These are phyloP conservation scores for Myxozyma nipponensis DNA, from an alignment of 805 yeast species.

Conservation along the genomic window DNA sequence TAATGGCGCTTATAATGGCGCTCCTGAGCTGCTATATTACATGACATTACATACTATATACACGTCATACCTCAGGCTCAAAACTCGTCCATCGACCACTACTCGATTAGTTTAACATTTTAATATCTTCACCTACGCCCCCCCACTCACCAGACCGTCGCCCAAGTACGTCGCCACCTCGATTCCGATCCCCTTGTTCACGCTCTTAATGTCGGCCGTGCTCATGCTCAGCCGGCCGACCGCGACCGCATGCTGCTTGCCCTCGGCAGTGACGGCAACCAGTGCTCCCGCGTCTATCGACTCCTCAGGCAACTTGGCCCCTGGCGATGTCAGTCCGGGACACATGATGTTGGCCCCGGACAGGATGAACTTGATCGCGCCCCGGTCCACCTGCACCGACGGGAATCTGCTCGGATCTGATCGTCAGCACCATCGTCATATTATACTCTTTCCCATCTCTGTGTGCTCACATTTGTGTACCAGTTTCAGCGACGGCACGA, in stretches of 20 bases:
- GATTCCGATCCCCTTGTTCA: constrained; percentile 85
- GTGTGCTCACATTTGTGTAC: constrained; percentile 58
- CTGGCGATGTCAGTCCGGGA: constrained; percentile 32
- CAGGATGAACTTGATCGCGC: constrained; percentile 92
- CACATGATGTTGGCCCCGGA: constrained; percentile 93
- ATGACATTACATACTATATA: too few species aligned
- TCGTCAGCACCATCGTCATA: not conserved
- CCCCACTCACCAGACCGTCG: constrained; percentile 57
- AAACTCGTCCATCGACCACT: constrained; percentile 25
- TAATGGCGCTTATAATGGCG: too few species aligned
- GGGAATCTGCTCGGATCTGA: constrained; percentile 74
- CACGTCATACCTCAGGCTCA: too few species aligned
- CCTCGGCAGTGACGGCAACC: constrained; percentile 85
- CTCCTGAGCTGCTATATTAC: not conserved
- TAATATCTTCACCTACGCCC: not conserved
- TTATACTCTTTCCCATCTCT: too few species aligned
- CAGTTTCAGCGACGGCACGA: constrained; percentile 69
- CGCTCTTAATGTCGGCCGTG: constrained; percentile 76
- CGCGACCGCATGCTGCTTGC: constrained; percentile 86
- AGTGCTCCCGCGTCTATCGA: constrained; percentile 65
- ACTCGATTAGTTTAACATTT: not conserved
- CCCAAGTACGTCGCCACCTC: constrained; percentile 81
- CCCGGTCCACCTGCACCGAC: constrained; percentile 84
- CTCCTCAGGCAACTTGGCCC: constrained; percentile 46
- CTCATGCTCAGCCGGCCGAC: constrained; percentile 85